These are phyloP conservation scores for Diaporthe humulicola DNA, from an alignment of 2,329 filamentous ascomycete genomes.

Conservation along the genomic window DNA sequence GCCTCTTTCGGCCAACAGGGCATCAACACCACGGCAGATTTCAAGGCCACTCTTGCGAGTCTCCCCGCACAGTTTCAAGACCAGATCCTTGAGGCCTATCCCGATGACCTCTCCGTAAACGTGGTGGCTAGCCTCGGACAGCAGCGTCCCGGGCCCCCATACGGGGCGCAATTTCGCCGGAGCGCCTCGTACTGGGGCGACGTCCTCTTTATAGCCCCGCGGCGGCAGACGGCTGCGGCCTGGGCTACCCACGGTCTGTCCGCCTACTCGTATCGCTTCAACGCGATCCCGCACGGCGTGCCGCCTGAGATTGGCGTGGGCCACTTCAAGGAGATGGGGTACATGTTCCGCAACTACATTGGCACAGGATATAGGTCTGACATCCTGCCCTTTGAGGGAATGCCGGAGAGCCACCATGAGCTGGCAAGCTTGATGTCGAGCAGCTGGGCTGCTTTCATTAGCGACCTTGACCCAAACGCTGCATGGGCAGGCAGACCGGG, in stretches of 20 bases:
- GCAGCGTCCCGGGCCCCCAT: neutral
- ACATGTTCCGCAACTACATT: conserved; percentile 38
- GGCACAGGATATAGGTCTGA: conserved; percentile 27
- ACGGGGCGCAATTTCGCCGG: conserved; percentile 40
- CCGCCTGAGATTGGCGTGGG: conserved; percentile 22
- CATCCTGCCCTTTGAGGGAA: conserved; percentile 17
- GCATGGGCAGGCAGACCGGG: neutral
- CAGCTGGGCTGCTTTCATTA: conserved; percentile 41
- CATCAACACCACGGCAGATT: conserved; percentile 35
- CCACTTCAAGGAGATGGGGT: conserved; percentile 35
- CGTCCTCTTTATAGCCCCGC: conserved; percentile 26
- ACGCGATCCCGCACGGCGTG: conserved; percentile 28
- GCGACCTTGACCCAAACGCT: conserved; percentile 41
- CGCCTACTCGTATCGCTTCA: conserved; percentile 33
- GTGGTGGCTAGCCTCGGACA: conserved; percentile 20
- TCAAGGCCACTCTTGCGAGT: conserved; percentile 24
- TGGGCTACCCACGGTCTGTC: conserved; percentile 15
- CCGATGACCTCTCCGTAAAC: conserved; percentile 16
- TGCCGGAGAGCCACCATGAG: neutral
- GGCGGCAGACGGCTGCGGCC: conserved; percentile 22
- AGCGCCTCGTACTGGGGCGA: conserved; percentile 38
- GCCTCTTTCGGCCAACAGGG: conserved; percentile 34
- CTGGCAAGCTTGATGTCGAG: conserved; percentile 38
- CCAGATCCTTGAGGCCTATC: conserved; percentile 4
- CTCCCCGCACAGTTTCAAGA: neutral